A percentile compares a stretch with the other conserved stretches of the same genome.
phyloP scores from a whole-genome alignment of 164 flowering plant genomes.

The Piper longum region DNA sequence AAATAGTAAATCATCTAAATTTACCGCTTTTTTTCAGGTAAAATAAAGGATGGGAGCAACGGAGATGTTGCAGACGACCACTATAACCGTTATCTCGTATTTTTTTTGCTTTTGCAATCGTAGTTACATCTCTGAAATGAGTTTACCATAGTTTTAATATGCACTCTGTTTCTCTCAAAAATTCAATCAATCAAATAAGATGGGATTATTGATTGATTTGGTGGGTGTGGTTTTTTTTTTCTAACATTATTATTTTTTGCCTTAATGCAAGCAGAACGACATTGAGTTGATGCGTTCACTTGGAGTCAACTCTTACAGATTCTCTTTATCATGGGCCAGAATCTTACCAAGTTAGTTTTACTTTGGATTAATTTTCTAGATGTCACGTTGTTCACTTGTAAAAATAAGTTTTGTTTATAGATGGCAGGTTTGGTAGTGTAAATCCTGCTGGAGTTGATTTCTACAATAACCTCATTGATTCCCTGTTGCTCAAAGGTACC shows the following conservation, averaged over 20 bases:
- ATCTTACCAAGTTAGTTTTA: conserved; percentile 29
- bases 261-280: conserved; percentile 10
- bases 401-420: conserved; percentile 11
- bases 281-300: conserved; percentile 43
- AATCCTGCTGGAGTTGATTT: conserved; percentile 29
- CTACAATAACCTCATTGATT: conserved; percentile 44
- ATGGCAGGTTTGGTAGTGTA: conserved; percentile 40
- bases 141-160: neutral
- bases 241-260: neutral
- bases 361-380: neutral
- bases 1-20: neutral
- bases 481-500: conserved; percentile 35
- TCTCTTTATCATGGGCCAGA: conserved; percentile 74
- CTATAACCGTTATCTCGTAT: conserved; percentile 5
- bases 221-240: neutral
- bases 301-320: conserved; percentile 48
- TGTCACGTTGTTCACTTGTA: neutral
- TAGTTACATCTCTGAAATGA: neutral
- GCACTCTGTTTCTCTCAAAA: neutral
- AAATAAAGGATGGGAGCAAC: conserved; percentile 2
- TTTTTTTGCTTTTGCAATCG: neutral
- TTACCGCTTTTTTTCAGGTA: neutral
- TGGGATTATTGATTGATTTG: no score
- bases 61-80: conserved; percentile 7
- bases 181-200: no score